Conservation (phyloP, 192 early-diverging fungal species). For the Backusella macrospora region DNA sequence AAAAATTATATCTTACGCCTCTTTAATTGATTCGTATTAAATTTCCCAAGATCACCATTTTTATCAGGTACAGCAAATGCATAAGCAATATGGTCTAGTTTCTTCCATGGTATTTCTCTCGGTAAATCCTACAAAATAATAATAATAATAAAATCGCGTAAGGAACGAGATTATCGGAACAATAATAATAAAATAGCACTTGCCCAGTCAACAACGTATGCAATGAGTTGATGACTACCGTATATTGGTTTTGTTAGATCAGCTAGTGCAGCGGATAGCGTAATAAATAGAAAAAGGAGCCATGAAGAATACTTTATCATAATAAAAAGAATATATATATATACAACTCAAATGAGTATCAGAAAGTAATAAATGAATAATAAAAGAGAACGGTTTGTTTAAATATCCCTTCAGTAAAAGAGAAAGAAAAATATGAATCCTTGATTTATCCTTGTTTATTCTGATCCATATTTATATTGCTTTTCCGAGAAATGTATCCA, state of each 20-base stretch:
- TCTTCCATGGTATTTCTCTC: slow-evolving; percentile 38
- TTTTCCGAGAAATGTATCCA: slow-evolving; percentile 6
- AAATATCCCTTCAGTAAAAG: not conserved
- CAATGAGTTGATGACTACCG: slow-evolving; percentile 12
- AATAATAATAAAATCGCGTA: not conserved
- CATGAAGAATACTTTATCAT: not conserved
- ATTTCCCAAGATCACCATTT: slow-evolving; percentile 24
- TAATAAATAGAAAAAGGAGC: not conserved
- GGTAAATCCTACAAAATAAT: slow-evolving; percentile 25
- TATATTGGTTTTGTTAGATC: slow-evolving; percentile 2
- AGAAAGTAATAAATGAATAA: no score
- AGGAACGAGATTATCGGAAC: not conserved
- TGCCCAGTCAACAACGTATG: slow-evolving; percentile 33
- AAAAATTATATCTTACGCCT: not conserved
- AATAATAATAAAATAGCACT: not conserved
- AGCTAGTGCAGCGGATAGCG: not conserved
- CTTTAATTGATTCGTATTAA: slow-evolving; percentile 20
- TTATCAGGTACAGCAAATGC: slow-evolving; percentile 52
- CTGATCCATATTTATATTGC: not conserved
- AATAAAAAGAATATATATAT: no score
- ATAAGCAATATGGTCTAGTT: slow-evolving; percentile 63
- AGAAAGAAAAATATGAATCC: not conserved
- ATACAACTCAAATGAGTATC: no score
- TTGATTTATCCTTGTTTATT: not conserved
- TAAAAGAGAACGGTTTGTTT: no score